Conservation (phyloP, 345 rosid species). For the Hypericum perforatum region DNA sequence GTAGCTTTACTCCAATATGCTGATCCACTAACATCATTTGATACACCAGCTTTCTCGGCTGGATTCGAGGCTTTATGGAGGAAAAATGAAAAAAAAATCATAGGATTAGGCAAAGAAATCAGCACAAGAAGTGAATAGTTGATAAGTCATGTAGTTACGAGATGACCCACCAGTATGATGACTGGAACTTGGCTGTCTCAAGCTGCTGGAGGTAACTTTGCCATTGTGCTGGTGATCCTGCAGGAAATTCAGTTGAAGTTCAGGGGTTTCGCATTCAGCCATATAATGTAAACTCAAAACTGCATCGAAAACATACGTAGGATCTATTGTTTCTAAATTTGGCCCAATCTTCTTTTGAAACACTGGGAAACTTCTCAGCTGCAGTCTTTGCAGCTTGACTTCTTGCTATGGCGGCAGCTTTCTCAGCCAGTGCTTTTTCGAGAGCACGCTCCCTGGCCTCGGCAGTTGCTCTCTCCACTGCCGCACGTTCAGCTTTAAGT, state of each 20-base stretch:
- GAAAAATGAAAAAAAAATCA: constrained; percentile 5
- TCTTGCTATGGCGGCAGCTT: constrained; percentile 35
- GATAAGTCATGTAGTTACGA: not conserved
- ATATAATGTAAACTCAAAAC: constrained; percentile 1
- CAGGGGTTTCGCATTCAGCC: not conserved
- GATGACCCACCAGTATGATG: constrained; percentile 35
- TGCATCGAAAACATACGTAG: not conserved
- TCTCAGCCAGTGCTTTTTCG: constrained; percentile 71
- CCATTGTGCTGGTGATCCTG: constrained; percentile 51
- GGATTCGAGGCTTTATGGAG: constrained; percentile 26
- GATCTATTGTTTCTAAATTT: constrained; percentile 39
- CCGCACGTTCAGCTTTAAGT: constrained; percentile 78
- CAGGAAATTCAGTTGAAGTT: constrained; percentile 12
- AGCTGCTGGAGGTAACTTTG: constrained; percentile 34
- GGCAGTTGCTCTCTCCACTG: constrained; percentile 85
- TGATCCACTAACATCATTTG: constrained; percentile 45
- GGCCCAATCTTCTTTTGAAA: constrained; percentile 33
- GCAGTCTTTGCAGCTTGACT: constrained; percentile 33
- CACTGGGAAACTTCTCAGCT: constrained; percentile 18
- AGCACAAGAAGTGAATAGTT: not conserved
- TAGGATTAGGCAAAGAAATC: not conserved
- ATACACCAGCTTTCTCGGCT: constrained; percentile 27
- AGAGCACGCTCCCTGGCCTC: constrained; percentile 90
- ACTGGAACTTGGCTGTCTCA: constrained; percentile 26
- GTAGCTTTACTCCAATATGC: constrained; percentile 55